Evolutionary conservation across 2,329 filamentous ascomycete species (phyloP).

Genomic region (Colletotrichum magnum): DNA sequence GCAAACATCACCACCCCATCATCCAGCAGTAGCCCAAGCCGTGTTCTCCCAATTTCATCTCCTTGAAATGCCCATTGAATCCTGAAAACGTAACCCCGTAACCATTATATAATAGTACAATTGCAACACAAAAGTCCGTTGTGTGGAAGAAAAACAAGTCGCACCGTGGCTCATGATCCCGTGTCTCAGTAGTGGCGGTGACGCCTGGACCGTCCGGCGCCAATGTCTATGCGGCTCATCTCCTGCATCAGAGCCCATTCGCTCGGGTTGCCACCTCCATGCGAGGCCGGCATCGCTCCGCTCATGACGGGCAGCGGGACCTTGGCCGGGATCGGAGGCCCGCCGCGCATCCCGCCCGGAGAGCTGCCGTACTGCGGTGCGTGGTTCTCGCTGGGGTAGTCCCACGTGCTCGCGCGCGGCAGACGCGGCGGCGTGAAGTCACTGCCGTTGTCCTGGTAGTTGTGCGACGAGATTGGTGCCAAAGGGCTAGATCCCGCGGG

Average conservation of each 20-base stretch:
- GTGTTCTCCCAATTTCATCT: slow-evolving; percentile 11
- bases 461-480: slow-evolving; percentile 66
- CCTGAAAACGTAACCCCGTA: slow-evolving; percentile 21
- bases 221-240: slow-evolving; percentile 77
- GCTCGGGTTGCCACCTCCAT: slow-evolving; percentile 57
- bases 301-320: slow-evolving; percentile 70
- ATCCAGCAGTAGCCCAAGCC: slow-evolving; percentile 17
- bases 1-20: slow-evolving; percentile 1
- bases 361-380: slow-evolving; percentile 54
- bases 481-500: slow-evolving; percentile 62
- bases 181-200: slow-evolving; percentile 58
- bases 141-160: neutral
- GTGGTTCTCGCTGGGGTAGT: slow-evolving; percentile 68
- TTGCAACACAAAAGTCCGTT: slow-evolving; percentile 12
- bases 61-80: slow-evolving; percentile 2
- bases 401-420: slow-evolving; percentile 65
- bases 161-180: slow-evolving; percentile 6
- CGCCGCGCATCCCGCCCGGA: slow-evolving; percentile 44
- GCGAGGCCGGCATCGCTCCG: slow-evolving; percentile 48
- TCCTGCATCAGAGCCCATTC: slow-evolving; percentile 78
- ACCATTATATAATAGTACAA: slow-evolving; percentile 29
- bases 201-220: slow-evolving; percentile 70
- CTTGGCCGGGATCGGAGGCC: slow-evolving; percentile 79
- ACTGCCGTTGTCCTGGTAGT: slow-evolving; percentile 60
- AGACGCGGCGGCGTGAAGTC: slow-evolving; percentile 60